Evolutionary conservation across 805 yeast genomes (phyloP).

Genomic region (Komagataella pastoris): DNA sequence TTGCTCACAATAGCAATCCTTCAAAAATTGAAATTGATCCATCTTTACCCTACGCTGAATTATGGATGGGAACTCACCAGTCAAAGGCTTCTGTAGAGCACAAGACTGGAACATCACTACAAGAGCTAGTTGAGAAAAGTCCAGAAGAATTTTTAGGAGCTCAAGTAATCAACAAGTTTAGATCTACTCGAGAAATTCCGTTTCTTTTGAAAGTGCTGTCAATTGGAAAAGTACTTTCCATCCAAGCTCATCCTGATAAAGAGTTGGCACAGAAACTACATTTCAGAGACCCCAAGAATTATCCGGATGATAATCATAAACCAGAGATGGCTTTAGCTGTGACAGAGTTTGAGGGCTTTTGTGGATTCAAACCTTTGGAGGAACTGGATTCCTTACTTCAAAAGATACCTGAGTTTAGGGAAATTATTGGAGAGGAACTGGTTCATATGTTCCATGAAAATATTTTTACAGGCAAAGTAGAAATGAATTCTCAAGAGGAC

Average conservation of each 20-base stretch:
- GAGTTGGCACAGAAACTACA: slow-evolving; percentile 64
- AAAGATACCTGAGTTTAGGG: slow-evolving; percentile 64
- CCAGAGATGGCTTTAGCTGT: slow-evolving; percentile 99
- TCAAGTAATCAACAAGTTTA: slow-evolving; percentile 49
- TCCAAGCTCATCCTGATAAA: slow-evolving; percentile 98
- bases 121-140: slow-evolving; percentile 47
- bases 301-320: slow-evolving; percentile 96
- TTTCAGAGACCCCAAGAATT: slow-evolving; percentile 75
- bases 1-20: slow-evolving; percentile 61
- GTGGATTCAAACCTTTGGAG: slow-evolving; percentile 89
- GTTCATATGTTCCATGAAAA: slow-evolving; percentile 39
- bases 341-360: slow-evolving; percentile 92
- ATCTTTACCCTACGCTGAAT: slow-evolving; percentile 82
- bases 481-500: slow-evolving; percentile 39
- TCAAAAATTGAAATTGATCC: slow-evolving; percentile 44
- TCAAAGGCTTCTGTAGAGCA: slow-evolving; percentile 66
- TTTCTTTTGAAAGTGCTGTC: slow-evolving; percentile 90
- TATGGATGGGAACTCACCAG: slow-evolving; percentile 99
- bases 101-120: slow-evolving; percentile 41
- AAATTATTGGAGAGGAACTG: slow-evolving; percentile 51
- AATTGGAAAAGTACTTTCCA: slow-evolving; percentile 82
- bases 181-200: slow-evolving; percentile 63
- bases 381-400: slow-evolving; percentile 59
- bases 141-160: slow-evolving; percentile 51
- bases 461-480: slow-evolving; percentile 28